Conservation (phyloP, 257 asterid genomes). For the Fraxinus cuspidata region DNA sequence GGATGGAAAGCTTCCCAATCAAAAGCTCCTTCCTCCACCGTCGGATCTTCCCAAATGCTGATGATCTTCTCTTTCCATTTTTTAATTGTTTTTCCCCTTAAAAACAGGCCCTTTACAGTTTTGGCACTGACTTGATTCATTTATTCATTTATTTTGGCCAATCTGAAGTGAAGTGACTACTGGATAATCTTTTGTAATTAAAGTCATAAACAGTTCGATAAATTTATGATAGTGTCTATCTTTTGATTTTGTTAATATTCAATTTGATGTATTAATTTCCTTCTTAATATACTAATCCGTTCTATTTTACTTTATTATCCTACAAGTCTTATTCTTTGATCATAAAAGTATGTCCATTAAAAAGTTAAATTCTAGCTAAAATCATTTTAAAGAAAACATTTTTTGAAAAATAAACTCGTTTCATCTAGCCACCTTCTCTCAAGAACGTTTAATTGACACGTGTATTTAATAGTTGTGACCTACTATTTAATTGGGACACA, state of each 20-base stretch:
- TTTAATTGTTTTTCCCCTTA: neutral
- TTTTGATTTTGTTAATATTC: neutral
- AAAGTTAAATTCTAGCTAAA: too few relatives aligned
- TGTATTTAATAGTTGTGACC: too few relatives aligned
- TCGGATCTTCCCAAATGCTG: constrained; percentile 37
- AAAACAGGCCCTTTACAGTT: neutral
- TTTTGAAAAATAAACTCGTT: too few relatives aligned
- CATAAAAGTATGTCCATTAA: neutral
- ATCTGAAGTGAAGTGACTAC: neutral
- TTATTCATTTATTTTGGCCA: neutral
- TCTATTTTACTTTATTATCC: neutral
- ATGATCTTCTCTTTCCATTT: neutral
- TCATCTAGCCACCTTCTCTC: too few relatives aligned
- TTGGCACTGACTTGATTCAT: neutral
- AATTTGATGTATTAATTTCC: neutral
- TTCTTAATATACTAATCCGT: too few relatives aligned
- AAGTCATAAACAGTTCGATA: neutral
- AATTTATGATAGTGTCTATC: neutral
- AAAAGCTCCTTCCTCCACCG: constrained; percentile 36
- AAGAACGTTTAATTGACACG: too few relatives aligned
- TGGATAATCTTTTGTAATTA: neutral
- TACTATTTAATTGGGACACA: too few relatives aligned
- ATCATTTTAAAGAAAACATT: neutral
- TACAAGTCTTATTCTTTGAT: neutral
- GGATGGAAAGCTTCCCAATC: constrained; percentile 39